Conservation (phyloP, 176 grass and related monocot species). For the Otatea glauca region DNA sequence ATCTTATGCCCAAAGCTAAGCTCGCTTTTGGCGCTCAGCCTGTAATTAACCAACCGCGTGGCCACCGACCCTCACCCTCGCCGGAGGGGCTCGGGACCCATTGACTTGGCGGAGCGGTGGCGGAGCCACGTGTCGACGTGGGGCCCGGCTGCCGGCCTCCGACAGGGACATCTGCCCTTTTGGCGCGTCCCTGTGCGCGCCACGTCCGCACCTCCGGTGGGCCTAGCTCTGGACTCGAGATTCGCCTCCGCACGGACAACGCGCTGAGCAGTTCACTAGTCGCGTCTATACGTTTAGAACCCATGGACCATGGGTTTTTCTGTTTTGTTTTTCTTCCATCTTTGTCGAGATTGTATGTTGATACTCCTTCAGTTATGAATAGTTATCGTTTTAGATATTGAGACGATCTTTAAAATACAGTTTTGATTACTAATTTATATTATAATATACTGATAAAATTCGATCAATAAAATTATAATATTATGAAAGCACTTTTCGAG, state of each 20-base stretch:
- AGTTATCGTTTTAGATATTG: no score
- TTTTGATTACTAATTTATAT: no score
- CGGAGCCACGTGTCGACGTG: conserved; percentile 8
- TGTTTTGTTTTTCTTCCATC: no score
- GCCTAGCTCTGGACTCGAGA: not conserved
- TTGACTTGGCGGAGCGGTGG: conserved; percentile 16
- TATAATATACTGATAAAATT: no score
- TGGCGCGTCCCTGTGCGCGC: not conserved
- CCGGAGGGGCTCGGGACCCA: not conserved
- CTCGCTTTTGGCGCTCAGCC: not conserved
- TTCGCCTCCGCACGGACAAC: not conserved
- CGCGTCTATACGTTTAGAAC: not conserved
- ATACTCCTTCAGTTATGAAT: no score
- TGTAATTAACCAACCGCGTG: not conserved
- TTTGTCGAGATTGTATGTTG: no score
- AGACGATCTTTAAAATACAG: no score
- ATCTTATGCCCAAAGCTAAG: not conserved
- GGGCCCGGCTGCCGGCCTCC: conserved; percentile 40
- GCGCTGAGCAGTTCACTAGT: not conserved
- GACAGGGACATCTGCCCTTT: conserved; percentile 3
- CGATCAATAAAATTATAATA: no score
- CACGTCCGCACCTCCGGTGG: conserved; percentile 9
- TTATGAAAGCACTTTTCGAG: no score
- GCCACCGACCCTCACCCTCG: not conserved
- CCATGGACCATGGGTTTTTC: not conserved